Evolutionary conservation across 768 basidiomycete genomes (phyloP).

Genomic region (Suillus ampliporus): DNA sequence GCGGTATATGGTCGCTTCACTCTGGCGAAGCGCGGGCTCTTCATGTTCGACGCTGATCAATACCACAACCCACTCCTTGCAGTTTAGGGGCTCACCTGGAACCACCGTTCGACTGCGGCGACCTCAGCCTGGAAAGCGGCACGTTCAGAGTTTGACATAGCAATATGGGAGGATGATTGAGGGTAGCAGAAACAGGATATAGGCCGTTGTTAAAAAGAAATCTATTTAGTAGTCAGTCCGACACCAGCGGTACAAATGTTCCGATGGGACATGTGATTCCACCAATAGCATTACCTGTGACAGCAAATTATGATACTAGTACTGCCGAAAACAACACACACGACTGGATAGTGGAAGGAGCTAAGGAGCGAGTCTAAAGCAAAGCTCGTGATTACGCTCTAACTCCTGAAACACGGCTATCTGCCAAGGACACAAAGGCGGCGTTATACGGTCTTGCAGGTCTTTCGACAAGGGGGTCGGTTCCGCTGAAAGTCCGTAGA

Average conservation of each 20-base stretch:
- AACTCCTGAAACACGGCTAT: slow-evolving; percentile 23
- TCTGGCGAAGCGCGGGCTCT: slow-evolving; percentile 87
- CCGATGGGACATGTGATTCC: slow-evolving; percentile 53
- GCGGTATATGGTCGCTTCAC: slow-evolving; percentile 94
- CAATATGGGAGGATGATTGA: slow-evolving; percentile 20
- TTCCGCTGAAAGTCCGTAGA: too few relatives aligned
- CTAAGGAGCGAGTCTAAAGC: background rate
- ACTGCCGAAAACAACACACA: background rate
- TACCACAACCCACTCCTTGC: background rate
- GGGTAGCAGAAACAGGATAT: slow-evolving; percentile 31
- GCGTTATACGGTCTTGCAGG: slow-evolving; percentile 21
- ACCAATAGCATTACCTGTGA: slow-evolving; percentile 11
- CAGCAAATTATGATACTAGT: background rate
- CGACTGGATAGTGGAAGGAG: background rate
- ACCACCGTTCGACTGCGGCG: slow-evolving; percentile 87
- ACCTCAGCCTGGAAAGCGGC: slow-evolving; percentile 81
- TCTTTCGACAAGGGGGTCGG: too few relatives aligned
- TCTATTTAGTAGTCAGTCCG: background rate
- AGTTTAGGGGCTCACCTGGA: slow-evolving; percentile 66
- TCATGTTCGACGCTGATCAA: slow-evolving; percentile 12
- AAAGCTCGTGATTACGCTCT: slow-evolving; percentile 30
- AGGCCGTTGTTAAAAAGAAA: slow-evolving; percentile 15
- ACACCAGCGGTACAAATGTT: background rate
- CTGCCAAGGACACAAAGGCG: slow-evolving; percentile 7
- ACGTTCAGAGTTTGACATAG: slow-evolving; percentile 67